Evolutionary conservation across 1,139 yeast species (phyloP), one percentile per base, ranked within the genome.

Genomic region (Ogataea hybrid): DNA sequence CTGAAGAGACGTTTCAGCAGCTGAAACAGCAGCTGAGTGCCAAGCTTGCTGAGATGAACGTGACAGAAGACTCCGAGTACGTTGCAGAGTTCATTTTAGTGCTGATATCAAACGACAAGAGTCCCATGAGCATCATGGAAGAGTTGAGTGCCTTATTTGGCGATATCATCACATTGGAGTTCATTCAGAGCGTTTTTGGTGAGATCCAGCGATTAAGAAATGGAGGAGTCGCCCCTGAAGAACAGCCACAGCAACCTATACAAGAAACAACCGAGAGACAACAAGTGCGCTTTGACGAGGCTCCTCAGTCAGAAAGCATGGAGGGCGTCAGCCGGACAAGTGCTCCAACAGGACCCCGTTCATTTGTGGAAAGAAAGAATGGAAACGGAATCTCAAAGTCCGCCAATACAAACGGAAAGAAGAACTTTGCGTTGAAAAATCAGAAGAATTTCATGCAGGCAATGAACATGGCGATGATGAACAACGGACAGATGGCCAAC

Each of bases 11-110:
- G 31, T 64, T 62, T 11, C 53, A 54, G 33, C 56, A 55, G 27
- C 40, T 61, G 9, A 62, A 61, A 39, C 49, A 48, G 18, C 51
- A 48, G 12, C 50, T 62, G 8, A 50, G 58, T 7, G 33, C 46
- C 11, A 52, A 47, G 41, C 51, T 62, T 18, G 42, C 43, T 8
- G 43, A 50, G 27, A 40, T 55, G 30, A 68, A 68, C 41, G 63
- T 72, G 46, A 61, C 61, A 7, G 95, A 84, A 47, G 95, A 87
- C 59, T 80, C 87, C 25, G 78, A 71, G 35, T 88, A 84, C 58
- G 84, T 85, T 31, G 87, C 96, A 12, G 95, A 88, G 59, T 88
- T 79, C 59, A 79, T 88, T 47, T 75, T 82, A 17, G 75, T 85
- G 44, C 70, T 87, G 67, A 80, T 87, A 45, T 80, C 84, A 21